Conservation (phyloP, 2,329 filamentous ascomycete species). For the Cryphonectria japonica region DNA sequence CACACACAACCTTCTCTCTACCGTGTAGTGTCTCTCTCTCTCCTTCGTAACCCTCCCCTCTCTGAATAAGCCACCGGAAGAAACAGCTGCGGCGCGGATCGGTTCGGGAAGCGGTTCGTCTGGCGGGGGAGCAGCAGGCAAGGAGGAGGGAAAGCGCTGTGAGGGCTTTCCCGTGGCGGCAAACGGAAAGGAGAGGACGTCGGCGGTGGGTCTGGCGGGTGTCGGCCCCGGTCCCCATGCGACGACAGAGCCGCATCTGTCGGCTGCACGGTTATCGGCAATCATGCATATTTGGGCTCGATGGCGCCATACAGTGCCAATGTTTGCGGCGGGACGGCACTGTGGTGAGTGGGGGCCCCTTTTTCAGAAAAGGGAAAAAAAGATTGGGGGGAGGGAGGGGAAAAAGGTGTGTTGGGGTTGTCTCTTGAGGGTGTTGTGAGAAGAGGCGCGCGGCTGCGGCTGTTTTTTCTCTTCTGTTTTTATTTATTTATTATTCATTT, state of each 20-base stretch:
- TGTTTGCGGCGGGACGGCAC: not conserved
- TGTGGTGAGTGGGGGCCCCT: constrained; percentile 7
- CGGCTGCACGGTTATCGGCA: constrained; percentile 29
- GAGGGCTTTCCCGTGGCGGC: constrained; percentile 11
- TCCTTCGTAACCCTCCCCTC: not conserved
- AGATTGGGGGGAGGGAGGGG: not conserved
- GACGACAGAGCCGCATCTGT: constrained; percentile 27
- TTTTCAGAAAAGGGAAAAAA: not conserved
- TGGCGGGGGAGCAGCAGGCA: not conserved
- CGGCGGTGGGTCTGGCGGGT: constrained; percentile 25
- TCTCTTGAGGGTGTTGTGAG: not conserved
- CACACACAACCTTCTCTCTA: not conserved
- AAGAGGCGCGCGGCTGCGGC: constrained; percentile 17
- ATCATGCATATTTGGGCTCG: constrained; percentile 26
- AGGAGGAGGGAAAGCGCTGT: not conserved
- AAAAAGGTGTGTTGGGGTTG: not conserved
- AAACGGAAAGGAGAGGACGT: constrained; percentile 29
- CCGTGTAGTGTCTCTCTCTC: too few relatives aligned
- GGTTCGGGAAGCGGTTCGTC: constrained; percentile 6
- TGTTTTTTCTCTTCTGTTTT: not conserved
- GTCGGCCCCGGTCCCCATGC: constrained; percentile 24
- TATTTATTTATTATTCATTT: not conserved
- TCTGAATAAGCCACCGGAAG: not conserved
- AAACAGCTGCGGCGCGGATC: constrained; percentile 2
- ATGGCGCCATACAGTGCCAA: constrained; percentile 25